Conservation (phyloP, 441 rosid genomes). For the Manihot esculenta region DNA sequence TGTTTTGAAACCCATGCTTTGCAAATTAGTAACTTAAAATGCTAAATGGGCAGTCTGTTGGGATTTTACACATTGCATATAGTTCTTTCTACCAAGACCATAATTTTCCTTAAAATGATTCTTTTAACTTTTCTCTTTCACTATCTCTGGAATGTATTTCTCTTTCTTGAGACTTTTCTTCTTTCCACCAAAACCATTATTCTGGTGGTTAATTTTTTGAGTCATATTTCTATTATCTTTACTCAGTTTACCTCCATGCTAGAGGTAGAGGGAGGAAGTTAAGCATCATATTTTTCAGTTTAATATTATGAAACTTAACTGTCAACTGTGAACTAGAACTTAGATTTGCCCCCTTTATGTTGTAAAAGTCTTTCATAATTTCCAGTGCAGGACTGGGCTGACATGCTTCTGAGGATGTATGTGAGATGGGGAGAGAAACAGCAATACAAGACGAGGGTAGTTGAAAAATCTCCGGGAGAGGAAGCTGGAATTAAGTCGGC, state of each 20-base stretch:
- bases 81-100: background rate
- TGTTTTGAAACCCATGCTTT: background rate
- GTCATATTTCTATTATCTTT: background rate
- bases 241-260: background rate
- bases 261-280: background rate
- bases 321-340: background rate
- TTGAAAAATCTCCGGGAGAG: constrained; percentile 88
- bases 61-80: background rate
- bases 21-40: background rate
- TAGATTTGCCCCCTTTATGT: constrained; percentile 18
- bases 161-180: too few relatives aligned
- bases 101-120: background rate
- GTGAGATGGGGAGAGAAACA: constrained; percentile 98
- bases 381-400: constrained; percentile 99
- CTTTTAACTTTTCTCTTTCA: background rate
- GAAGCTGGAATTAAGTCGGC: constrained; percentile 98
- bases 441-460: constrained; percentile 73
- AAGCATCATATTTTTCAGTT: too few relatives aligned
- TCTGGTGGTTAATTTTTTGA: background rate
- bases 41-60: background rate
- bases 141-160: background rate
- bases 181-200: background rate
- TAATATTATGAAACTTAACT: background rate
- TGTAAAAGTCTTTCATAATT: constrained; percentile 39
- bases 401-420: constrained; percentile 96